A percentile compares a stretch with the other conserved stretches of the same genome.
Conservation (phyloP, 1,284 basidiomycete genomes). For the Athelia psychrophila region DNA sequence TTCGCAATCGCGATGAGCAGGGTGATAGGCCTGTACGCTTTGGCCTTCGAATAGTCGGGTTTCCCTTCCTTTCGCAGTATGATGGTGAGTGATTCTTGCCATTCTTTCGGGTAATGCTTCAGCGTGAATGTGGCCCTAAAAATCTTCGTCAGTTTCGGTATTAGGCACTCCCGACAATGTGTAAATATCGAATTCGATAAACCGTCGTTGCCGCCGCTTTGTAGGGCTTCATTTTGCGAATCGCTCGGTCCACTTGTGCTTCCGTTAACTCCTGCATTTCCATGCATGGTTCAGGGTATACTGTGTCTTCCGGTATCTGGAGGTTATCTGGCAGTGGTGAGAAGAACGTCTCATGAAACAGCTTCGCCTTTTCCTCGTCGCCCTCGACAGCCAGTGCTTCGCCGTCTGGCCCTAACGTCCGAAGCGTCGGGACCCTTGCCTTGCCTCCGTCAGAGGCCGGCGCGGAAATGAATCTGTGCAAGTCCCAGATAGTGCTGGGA, state of each 20-base stretch:
- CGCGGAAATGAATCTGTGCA: conserved; percentile 20
- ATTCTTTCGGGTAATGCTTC: conserved; percentile 14
- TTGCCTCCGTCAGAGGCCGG: conserved; percentile 20
- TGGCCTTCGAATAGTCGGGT: conserved; percentile 21
- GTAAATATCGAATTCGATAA: conserved; percentile 29
- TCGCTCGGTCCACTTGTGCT: conserved; percentile 13
- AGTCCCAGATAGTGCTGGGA: conserved; percentile 21
- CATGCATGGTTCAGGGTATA: conserved; percentile 20
- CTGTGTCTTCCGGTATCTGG: conserved; percentile 1
- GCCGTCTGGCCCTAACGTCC: conserved; percentile 8
- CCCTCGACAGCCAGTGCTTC: conserved; percentile 17
- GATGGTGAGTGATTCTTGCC: conserved; percentile 12
- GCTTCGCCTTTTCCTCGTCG: conserved; percentile 39
- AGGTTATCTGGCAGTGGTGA: conserved; percentile 6
- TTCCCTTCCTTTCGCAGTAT: conserved; percentile 27
- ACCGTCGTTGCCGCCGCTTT: conserved; percentile 29
- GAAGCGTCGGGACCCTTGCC: conserved; percentile 23
- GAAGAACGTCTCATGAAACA: conserved; percentile 38
- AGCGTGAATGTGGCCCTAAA: conserved; percentile 19
- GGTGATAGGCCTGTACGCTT: conserved; percentile 28
- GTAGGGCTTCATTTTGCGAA: conserved; percentile 18
- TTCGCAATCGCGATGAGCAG: conserved; percentile 23
- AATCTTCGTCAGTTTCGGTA: conserved; percentile 18
- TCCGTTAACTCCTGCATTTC: conserved; percentile 9
- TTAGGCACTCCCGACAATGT: conserved; percentile 12